Conservation (phyloP, 257 asterid species). For the Jacaranda copaia region DNA sequence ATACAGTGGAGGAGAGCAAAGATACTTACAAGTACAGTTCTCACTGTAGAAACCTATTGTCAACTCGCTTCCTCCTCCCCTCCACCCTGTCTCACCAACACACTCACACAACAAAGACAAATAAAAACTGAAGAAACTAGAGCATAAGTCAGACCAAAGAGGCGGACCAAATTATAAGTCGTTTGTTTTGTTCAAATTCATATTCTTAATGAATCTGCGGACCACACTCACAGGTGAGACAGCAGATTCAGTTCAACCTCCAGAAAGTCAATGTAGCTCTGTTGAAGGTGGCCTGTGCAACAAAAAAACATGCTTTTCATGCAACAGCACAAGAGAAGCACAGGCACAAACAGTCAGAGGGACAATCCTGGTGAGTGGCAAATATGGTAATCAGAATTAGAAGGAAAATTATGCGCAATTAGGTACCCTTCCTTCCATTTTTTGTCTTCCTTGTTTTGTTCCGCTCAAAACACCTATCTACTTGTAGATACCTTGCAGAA, state of each 20-base stretch:
- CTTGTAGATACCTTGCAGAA: slow-evolving; percentile 81
- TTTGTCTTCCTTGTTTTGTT: background rate
- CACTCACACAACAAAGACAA: background rate
- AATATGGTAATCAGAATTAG: background rate
- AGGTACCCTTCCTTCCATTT: background rate
- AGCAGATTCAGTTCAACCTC: slow-evolving; percentile 63
- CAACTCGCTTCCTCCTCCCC: background rate
- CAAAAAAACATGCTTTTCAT: slow-evolving; percentile 54
- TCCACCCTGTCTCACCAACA: background rate
- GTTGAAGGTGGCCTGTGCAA: slow-evolving; percentile 57
- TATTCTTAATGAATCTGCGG: background rate
- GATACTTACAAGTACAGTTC: background rate
- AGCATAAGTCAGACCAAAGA: background rate
- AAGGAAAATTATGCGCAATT: slow-evolving; percentile 11
- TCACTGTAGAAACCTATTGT: background rate
- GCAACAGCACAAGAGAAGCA: slow-evolving; percentile 63
- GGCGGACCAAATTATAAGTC: slow-evolving; percentile 8
- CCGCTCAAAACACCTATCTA: slow-evolving; percentile 30
- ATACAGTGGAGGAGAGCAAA: slow-evolving; percentile 6
- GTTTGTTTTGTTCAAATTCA: slow-evolving; percentile 1
- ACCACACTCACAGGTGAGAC: slow-evolving; percentile 63
- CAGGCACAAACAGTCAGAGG: slow-evolving; percentile 72
- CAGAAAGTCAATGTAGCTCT: slow-evolving; percentile 57
- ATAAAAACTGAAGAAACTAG: background rate
- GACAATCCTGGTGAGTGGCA: slow-evolving; percentile 72